A percentile compares a stretch with the other conserved stretches of the same genome.
Evolutionary conservation across 2,329 filamentous ascomycete species (phyloP).

Genomic region (Emergomyces pasteurianus): DNA sequence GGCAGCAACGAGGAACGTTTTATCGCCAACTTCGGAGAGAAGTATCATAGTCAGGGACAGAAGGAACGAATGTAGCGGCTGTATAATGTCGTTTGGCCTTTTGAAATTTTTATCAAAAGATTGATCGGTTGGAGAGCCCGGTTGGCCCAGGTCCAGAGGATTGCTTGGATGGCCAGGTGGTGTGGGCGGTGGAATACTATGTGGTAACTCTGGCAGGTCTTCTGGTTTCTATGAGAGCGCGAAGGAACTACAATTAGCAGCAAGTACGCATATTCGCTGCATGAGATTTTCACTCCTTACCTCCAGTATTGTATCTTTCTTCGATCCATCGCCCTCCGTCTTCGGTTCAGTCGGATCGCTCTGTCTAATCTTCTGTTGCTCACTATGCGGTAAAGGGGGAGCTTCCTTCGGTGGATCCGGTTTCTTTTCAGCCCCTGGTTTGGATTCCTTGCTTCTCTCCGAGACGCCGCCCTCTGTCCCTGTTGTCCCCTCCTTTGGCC

Average conservation of each 20-base stretch:
- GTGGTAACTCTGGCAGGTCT: conserved; percentile 65
- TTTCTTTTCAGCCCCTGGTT: conserved; percentile 59
- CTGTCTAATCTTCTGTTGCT: conserved; percentile 53
- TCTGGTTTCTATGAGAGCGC: conserved; percentile 53
- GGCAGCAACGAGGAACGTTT: conserved; percentile 92
- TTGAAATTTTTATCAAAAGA: conserved; percentile 19
- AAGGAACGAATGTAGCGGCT: conserved; percentile 74
- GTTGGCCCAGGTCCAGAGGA: conserved; percentile 41
- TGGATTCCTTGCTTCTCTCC: conserved; percentile 68
- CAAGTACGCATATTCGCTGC: not conserved
- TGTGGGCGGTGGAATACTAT: conserved; percentile 60
- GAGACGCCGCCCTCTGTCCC: conserved; percentile 84
- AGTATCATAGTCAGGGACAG: conserved; percentile 96
- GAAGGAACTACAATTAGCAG: not conserved
- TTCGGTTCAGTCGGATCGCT: conserved; percentile 21
- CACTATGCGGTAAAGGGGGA: conserved; percentile 68
- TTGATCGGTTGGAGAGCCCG: conserved; percentile 38
- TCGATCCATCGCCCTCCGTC: conserved; percentile 23
- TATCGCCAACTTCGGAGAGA: conserved; percentile 93
- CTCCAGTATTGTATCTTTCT: conserved; percentile 39
- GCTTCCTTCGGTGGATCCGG: conserved; percentile 78
- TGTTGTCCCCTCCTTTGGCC: conserved; percentile 72
- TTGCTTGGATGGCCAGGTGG: conserved; percentile 31
- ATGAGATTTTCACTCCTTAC: conserved; percentile 29
- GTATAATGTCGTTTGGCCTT: conserved; percentile 43